phyloP scores from a whole-genome alignment of 2,329 filamentous ascomycete species.

The Colletotrichum camelliae region DNA sequence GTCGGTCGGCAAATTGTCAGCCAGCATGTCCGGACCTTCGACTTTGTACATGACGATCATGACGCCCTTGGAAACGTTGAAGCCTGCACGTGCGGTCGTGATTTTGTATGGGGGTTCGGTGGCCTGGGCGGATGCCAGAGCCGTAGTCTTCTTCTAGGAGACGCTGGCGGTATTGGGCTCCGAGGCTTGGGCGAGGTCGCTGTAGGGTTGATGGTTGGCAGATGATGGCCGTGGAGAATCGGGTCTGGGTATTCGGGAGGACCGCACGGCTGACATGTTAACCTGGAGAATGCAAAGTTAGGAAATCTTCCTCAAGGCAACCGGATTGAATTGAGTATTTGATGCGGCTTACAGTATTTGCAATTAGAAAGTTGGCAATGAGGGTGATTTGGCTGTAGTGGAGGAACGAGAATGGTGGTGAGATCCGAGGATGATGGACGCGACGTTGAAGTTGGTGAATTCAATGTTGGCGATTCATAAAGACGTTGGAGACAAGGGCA shows the following conservation, averaged over 20 bases:
- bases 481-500: too few relatives aligned
- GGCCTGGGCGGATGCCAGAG: background rate
- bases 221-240: background rate
- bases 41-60: background rate
- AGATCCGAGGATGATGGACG: background rate
- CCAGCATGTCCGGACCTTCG: background rate
- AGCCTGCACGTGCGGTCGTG: background rate
- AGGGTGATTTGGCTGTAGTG: background rate
- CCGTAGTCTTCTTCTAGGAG: background rate
- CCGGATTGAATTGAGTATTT: background rate
- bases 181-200: background rate
- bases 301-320: background rate
- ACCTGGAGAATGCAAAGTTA: background rate
- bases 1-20: background rate
- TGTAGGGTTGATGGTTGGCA: background rate
- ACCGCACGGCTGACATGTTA: background rate
- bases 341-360: background rate
- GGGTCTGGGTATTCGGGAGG: background rate
- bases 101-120: background rate
- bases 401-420: background rate
- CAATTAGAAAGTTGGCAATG: background rate
- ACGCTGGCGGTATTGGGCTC: background rate
- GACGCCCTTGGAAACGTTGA: background rate
- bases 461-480: too few relatives aligned
- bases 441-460: too few relatives aligned